Evolutionary conservation across 257 asterid genomes (phyloP).

Genomic region (Craterostigma plantagineum): DNA sequence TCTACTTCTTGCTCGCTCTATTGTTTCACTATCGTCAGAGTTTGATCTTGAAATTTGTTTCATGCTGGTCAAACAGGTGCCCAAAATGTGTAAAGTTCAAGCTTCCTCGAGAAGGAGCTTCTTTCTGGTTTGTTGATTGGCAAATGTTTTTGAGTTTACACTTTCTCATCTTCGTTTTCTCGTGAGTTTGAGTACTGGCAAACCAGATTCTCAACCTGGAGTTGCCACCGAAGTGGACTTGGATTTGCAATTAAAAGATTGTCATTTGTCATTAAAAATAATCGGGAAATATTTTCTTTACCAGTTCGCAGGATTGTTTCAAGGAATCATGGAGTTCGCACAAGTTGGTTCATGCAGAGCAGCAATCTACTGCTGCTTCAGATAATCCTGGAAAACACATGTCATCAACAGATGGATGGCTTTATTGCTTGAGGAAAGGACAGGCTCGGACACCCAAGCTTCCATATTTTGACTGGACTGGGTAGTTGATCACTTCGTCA

Average conservation of each 20-base stretch:
- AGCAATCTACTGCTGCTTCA: constrained; percentile 23
- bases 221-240: too few relatives aligned
- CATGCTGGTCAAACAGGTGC: constrained; percentile 31
- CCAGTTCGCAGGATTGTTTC: constrained; percentile 92
- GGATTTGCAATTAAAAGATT: constrained; percentile 1
- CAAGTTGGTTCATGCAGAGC: constrained; percentile 63
- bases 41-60: constrained; percentile 3
- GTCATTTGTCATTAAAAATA: not conserved
- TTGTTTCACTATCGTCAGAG: too few relatives aligned
- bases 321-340: constrained; percentile 93
- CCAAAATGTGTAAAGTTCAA: constrained; percentile 82
- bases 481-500: constrained; percentile 22
- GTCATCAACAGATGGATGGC: constrained; percentile 80
- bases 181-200: not conserved
- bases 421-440: constrained; percentile 87
- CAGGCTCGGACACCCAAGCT: constrained; percentile 52
- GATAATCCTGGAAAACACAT: constrained; percentile 25
- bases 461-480: constrained; percentile 91
- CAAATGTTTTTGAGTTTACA: constrained; percentile 1
- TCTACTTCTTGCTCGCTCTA: too few relatives aligned
- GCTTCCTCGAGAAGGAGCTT: constrained; percentile 92
- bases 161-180: not conserved
- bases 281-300: constrained; percentile 5
- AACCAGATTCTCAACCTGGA: not conserved
- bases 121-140: constrained; percentile 79